These are phyloP conservation scores for Funneliformis mosseae DNA, from an alignment of 192 early-diverging fungal species.

Conservation along the genomic window DNA sequence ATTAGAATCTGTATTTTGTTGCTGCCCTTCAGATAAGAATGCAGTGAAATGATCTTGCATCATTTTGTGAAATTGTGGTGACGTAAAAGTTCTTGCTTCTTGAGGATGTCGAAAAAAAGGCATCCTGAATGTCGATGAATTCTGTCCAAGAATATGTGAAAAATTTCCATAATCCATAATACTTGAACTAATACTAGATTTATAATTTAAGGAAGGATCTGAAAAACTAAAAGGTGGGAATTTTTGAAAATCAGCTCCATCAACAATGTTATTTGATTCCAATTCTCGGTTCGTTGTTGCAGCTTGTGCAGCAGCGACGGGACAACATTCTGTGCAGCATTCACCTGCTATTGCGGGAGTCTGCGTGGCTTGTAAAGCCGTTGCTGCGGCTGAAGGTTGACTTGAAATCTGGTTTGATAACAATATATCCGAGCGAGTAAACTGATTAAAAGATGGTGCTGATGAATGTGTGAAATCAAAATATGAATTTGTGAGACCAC, in stretches of 20 bases:
- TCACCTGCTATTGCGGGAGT: constrained; percentile 31
- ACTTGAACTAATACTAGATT: background rate
- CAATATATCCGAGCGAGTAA: background rate
- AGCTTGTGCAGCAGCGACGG: constrained; percentile 35
- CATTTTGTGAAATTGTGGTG: background rate
- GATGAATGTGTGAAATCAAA: background rate
- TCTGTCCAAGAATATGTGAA: background rate
- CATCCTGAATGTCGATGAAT: background rate
- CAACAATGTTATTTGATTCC: background rate
- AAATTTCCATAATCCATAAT: constrained; percentile 14
- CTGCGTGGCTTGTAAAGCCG: background rate
- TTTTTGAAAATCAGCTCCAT: background rate
- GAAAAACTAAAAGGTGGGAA: background rate
- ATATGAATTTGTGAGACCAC: background rate
- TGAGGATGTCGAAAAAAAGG: background rate
- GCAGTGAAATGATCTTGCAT: background rate
- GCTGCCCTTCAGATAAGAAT: background rate
- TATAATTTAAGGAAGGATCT: constrained; percentile 14
- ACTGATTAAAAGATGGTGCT: background rate
- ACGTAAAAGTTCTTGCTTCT: background rate
- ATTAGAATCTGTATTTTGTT: background rate
- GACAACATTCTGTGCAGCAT: constrained; percentile 46
- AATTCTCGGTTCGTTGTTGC: constrained; percentile 3
- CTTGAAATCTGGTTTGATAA: background rate
- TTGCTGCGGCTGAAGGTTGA: background rate